A percentile compares a stretch with the other conserved stretches of the same genome.
These are phyloP conservation scores for Penicillium psychrosexuale DNA, from an alignment of 2,329 filamentous ascomycete genomes.

Conservation along the genomic window DNA sequence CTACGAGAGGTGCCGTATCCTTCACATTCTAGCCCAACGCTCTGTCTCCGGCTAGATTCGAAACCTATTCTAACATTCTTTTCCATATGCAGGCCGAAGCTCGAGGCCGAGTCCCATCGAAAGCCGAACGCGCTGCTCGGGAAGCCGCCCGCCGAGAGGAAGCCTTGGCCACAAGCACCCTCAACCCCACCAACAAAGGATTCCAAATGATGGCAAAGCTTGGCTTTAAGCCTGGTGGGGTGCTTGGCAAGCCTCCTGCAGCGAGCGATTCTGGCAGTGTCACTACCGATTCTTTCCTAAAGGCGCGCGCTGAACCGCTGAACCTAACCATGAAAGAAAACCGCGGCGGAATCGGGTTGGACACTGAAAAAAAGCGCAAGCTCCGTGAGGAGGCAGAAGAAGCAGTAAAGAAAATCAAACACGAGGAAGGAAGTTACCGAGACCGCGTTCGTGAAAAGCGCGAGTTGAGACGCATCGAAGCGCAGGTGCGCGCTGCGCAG, in stretches of 20 bases:
- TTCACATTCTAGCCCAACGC: conserved; percentile 7
- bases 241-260: conserved; percentile 63
- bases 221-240: conserved; percentile 75
- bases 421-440: conserved; percentile 68
- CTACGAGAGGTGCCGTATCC: conserved; percentile 46
- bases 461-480: conserved; percentile 66
- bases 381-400: conserved; percentile 60
- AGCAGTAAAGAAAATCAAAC: conserved; percentile 59
- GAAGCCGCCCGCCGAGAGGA: conserved; percentile 69
- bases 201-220: conserved; percentile 96
- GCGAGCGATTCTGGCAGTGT: conserved; percentile 8
- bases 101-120: conserved; percentile 66
- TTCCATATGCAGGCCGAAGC: conserved; percentile 57
- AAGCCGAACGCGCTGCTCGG: conserved; percentile 74
- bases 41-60: conserved; percentile 53
- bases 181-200: conserved; percentile 76
- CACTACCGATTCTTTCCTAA: conserved; percentile 10
- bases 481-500: conserved; percentile 72
- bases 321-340: conserved; percentile 73
- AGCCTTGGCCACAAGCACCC: conserved; percentile 70
- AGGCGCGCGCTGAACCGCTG: conserved; percentile 67
- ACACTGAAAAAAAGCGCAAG: conserved; percentile 78
- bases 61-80: conserved; percentile 23
- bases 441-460: conserved; percentile 68
- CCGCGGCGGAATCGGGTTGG: conserved; percentile 77